Evolutionary conservation across 139 green algal genomes (phyloP).

Genomic region (Pleodorina starrii): DNA sequence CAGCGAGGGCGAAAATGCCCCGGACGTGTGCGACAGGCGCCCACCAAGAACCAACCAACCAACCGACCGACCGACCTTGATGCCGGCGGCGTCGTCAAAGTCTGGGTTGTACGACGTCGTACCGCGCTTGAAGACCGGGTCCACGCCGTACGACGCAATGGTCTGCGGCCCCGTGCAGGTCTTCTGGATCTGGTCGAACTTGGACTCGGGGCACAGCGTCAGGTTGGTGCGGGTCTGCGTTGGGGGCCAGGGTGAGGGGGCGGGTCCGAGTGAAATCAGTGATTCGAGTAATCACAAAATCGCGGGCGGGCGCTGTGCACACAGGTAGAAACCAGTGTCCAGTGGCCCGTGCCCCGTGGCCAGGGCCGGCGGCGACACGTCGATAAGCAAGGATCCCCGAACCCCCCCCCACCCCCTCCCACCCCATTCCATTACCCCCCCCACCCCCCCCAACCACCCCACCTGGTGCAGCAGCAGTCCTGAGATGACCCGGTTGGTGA

Average conservation of each 20-base stretch:
- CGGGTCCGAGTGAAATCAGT: no score
- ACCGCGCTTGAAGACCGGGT: constrained; percentile 86
- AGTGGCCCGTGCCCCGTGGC: no score
- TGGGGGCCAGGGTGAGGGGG: no score
- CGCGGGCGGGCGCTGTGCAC: no score
- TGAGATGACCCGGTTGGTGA: constrained; percentile 82
- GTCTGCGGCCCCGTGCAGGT: constrained; percentile 64
- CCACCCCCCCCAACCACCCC: neutral
- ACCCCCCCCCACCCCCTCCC: no score
- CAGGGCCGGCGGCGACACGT: no score
- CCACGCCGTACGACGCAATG: constrained; percentile 73
- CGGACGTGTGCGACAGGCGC: no score
- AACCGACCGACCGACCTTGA: neutral
- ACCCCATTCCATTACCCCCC: neutral
- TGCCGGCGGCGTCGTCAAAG: constrained; percentile 66
- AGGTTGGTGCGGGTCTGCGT: constrained; percentile 65
- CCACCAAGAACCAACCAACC: no score
- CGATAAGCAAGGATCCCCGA: no score
- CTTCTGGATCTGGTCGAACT: constrained; percentile 81
- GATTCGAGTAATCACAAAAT: no score
- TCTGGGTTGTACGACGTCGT: constrained; percentile 79
- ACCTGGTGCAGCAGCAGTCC: constrained; percentile 82
- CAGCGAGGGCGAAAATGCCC: no score
- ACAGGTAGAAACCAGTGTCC: no score
- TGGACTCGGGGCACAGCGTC: constrained; percentile 71